Percentiles rank a stretch among this genome's conserved stretches.
Conservation (phyloP, 2,329 filamentous ascomycete species). For the Colletotrichum eleusines region DNA sequence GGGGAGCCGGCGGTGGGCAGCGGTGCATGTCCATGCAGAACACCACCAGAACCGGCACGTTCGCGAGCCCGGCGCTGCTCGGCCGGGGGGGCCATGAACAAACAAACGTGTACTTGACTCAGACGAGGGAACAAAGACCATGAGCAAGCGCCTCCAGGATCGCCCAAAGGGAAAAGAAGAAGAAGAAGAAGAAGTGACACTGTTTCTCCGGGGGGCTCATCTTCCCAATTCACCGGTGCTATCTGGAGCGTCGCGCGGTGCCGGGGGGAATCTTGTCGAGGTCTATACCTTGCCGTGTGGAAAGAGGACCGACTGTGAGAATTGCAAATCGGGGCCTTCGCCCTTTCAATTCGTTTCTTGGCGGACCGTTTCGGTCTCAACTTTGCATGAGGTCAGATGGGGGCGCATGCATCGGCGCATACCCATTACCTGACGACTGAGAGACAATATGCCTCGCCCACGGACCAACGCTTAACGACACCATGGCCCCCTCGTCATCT, state of each 20-base stretch:
- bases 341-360: conserved; percentile 18
- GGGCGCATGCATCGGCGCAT: conserved; percentile 1
- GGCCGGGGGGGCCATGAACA: not conserved
- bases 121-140: not conserved
- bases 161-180: too few species aligned
- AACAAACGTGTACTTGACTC: not conserved
- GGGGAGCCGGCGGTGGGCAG: conserved; percentile 12
- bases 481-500: not conserved
- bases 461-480: conserved; percentile 27
- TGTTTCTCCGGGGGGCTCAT: conserved; percentile 22
- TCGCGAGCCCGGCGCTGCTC: not conserved
- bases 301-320: not conserved
- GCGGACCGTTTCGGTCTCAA: conserved; percentile 2
- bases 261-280: conserved; percentile 2
- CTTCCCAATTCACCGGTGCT: not conserved
- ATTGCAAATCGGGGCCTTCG: not conserved
- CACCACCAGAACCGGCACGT: not conserved
- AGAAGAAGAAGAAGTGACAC: too few species aligned
- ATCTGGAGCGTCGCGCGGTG: not conserved
- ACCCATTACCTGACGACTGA: not conserved
- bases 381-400: conserved; percentile 13
- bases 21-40: conserved; percentile 4
- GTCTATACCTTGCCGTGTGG: conserved; percentile 12
- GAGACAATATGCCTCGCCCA: not conserved
- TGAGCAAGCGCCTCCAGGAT: not conserved